Base-by-base conservation (phyloP, 2,329 filamentous ascomycete species). In the Thermothelomyces thermophilus region DNA sequence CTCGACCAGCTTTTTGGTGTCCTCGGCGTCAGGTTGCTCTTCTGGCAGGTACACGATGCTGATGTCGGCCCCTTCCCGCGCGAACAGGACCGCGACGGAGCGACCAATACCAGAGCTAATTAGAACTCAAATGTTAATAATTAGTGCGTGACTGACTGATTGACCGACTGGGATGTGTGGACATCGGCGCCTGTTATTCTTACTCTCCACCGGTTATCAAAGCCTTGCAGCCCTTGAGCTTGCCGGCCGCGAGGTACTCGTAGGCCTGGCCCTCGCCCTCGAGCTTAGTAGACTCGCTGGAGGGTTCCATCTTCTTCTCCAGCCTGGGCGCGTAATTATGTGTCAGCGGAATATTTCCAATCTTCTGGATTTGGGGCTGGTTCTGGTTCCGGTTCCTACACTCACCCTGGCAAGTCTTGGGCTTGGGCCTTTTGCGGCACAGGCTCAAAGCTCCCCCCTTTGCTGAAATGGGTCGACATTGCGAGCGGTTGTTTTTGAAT, bases 201-300 rank as follows among this genome's bases (percentile, higher is more conserved):
- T 62, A 77, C 74, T 80, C 77, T 58, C 77, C 77, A 2, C 76
- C 76, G 0, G 76, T 80, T 51, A 80, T 76, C 7, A 80, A 58
- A 2, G 71, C 74, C 36, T 76, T 78, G 58, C 69, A 70, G 7
- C 69, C 71, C 30, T 69, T 69, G 40, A 80, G 62, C 54, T 77
- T 79, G 14, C 68, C 69, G 1, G 72, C 72, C 0, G 73, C 74
- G 5, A 57, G 51, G 17, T 71, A 70, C 36, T 73, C 70, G 3
- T 65, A 54, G 20, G 70, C 62, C 8, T 60, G 53, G 20, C 60
- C 57, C 41, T 68, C 67, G 19, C 70, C 70, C 46, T 73, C 67
- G 1, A 72, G 63, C 33, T 64, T 68, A 1, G 69, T 72, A 0
- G 65, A 34, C 56, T 72, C 69, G 49, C 69, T 71, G 0, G 64